Conservation (phyloP, 2,329 filamentous ascomycete species). For the Epichloe brachyelytri region DNA sequence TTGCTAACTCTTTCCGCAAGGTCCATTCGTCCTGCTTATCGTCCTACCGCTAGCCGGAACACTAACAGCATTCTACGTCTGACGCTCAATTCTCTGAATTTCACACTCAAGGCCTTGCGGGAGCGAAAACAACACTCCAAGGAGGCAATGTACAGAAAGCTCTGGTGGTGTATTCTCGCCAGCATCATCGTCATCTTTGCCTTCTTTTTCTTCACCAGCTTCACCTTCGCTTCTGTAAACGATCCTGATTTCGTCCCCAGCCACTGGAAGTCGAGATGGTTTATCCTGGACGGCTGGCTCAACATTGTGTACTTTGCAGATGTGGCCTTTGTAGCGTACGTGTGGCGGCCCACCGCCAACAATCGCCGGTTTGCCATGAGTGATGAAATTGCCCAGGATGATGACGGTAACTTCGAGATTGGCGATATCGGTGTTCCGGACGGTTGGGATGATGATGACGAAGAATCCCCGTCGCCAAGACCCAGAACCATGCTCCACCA, state of each 20-base stretch:
- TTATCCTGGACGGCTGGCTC: slow-evolving; percentile 92
- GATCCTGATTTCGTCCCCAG: slow-evolving; percentile 87
- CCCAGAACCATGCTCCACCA: slow-evolving; percentile 11
- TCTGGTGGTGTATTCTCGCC: slow-evolving; percentile 93
- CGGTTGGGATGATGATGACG: slow-evolving; percentile 41
- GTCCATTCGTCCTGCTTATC: slow-evolving; percentile 81
- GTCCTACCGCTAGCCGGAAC: slow-evolving; percentile 86
- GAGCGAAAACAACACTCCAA: slow-evolving; percentile 91
- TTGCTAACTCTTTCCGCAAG: slow-evolving; percentile 25
- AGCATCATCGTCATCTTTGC: slow-evolving; percentile 93
- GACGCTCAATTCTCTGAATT: slow-evolving; percentile 90
- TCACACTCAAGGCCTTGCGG: slow-evolving; percentile 90
- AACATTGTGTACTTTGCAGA: slow-evolving; percentile 94
- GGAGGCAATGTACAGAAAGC: slow-evolving; percentile 89
- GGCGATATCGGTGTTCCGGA: slow-evolving; percentile 72
- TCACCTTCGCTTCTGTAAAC: slow-evolving; percentile 76
- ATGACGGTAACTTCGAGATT: slow-evolving; percentile 91
- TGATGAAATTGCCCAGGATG: slow-evolving; percentile 96
- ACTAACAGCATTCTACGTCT: slow-evolving; percentile 93
- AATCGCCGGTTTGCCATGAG: slow-evolving; percentile 98
- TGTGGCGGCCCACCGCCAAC: slow-evolving; percentile 94
- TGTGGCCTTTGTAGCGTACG: slow-evolving; percentile 82
- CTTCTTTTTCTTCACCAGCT: slow-evolving; percentile 98
- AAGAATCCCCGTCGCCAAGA: slow-evolving; percentile 35
- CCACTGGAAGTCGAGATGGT: slow-evolving; percentile 97